These are phyloP conservation scores for Talaromyces atroroseus DNA, from an alignment of 2,329 filamentous ascomycete species.

Conservation along the genomic window DNA sequence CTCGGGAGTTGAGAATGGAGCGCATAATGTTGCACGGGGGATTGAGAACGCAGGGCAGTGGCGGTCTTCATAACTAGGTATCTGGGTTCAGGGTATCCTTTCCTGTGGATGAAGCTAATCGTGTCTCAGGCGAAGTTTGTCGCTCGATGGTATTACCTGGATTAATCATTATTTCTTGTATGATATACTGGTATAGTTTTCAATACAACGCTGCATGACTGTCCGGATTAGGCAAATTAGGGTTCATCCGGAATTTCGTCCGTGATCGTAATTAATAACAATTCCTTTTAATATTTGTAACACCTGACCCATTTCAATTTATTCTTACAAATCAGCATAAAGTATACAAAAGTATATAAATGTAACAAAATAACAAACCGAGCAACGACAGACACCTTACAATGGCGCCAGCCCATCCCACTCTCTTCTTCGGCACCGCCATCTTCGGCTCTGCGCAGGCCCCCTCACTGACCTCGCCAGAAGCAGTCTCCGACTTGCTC, in stretches of 20 bases:
- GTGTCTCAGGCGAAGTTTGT: too few species aligned
- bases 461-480: background rate
- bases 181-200: too few species aligned
- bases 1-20: conserved; percentile 50
- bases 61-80: conserved; percentile 17
- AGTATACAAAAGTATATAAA: background rate
- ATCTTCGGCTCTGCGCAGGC: background rate
- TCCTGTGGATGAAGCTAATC: too few species aligned
- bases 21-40: conserved; percentile 47
- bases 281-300: background rate
- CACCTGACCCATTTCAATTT: background rate
- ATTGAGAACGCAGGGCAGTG: conserved; percentile 56
- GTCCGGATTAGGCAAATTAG: too few species aligned
- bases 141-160: too few species aligned
- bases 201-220: too few species aligned
- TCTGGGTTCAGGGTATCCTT: background rate
- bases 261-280: background rate
- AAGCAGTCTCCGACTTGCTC: conserved; percentile 5
- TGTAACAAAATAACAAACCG: background rate
- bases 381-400: background rate
- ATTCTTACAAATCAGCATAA: background rate
- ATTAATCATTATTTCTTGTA: too few species aligned
- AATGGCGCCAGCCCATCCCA: background rate
- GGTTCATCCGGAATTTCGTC: background rate
- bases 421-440: conserved; percentile 12